Percentiles rank a stretch among this genome's conserved stretches.
Evolutionary conservation across 2,329 filamentous ascomycete species (phyloP).

Genomic region (Phialophora tarda): DNA sequence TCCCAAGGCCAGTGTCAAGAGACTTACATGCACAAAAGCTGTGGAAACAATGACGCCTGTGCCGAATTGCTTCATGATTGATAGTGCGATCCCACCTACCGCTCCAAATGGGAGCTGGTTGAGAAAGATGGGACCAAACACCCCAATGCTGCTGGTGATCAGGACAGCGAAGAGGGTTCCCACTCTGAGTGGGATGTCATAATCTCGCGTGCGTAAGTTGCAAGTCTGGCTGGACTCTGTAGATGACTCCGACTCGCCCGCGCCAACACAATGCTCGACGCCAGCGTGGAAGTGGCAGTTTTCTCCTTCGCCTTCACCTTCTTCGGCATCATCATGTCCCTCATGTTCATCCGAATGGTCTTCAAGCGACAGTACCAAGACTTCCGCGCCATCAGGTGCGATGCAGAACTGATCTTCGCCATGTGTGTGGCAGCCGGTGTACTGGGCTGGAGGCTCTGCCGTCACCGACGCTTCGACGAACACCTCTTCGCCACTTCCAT

Average conservation of each 20-base stretch:
- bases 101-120: constrained; percentile 62
- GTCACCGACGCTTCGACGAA: constrained; percentile 54
- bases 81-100: constrained; percentile 58
- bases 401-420: constrained; percentile 59
- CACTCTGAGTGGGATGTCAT: constrained; percentile 71
- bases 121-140: constrained; percentile 70
- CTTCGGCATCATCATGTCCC: constrained; percentile 40
- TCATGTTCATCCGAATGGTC: background rate
- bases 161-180: constrained; percentile 76
- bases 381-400: background rate
- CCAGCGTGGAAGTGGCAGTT: constrained; percentile 77
- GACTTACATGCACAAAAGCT: constrained; percentile 48
- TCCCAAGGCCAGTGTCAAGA: background rate
- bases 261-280: constrained; percentile 66
- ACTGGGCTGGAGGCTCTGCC: constrained; percentile 63
- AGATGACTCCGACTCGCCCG: constrained; percentile 41
- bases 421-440: constrained; percentile 70
- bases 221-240: constrained; percentile 44
- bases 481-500: constrained; percentile 46
- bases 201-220: constrained; percentile 54
- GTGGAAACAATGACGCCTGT: constrained; percentile 50
- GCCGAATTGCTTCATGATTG: constrained; percentile 67
- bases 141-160: constrained; percentile 69
- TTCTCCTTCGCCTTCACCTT: constrained; percentile 45
- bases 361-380: background rate